Base-by-base conservation (phyloP, 1,139 yeast genomes). In the Casaregolazyma lundiana region DNA sequence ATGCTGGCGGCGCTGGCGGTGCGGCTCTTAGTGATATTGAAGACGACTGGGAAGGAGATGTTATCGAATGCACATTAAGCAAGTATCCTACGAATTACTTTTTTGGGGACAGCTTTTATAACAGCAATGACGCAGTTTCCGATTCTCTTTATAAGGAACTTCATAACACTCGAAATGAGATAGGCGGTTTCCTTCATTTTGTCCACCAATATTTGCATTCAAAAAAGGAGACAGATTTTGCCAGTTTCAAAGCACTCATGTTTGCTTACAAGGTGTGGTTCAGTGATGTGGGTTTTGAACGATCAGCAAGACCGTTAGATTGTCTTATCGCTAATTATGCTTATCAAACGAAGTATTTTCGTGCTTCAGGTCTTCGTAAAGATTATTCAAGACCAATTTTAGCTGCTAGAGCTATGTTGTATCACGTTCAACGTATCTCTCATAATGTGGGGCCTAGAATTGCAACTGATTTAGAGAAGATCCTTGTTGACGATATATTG, bases 331-430 rank as follows among this genome's bases (percentile, higher is more conserved):
- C 76, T 20, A 72, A 76, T 38, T 70, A 76, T 49, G 68, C 69
- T 1, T 74, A 70, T 51, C 68, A 77, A 51, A 73, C 71, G 35
- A 71, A 72, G 42, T 69, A 70, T 26, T 80, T 73, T 57, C 60
- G 72, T 20, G 57, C 76, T 3, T 67, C 76, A 0, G 79, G 80
- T 20, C 55, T 81, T 16, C 71, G 80, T 16, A 83, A 84, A 52
- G 92, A 95, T 1, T 84, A 73, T 54, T 89, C 97, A 0, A 78
- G 97, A 61, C 75, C 87, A 4, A 77, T 88, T 1, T 63, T 89
- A 38, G 95, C 88, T 1, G 77, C 88, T 0, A 75, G 96, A 52
- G 72, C 88, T n/a, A 84, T 83, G 50, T 70, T 83, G 11, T 84
- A 82, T 54, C 97, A 92, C 56, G 78, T 80, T 61, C 81, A 84